phyloP scores from a whole-genome alignment of 176 grass and related monocot genomes.

The Ensete glaucum region DNA sequence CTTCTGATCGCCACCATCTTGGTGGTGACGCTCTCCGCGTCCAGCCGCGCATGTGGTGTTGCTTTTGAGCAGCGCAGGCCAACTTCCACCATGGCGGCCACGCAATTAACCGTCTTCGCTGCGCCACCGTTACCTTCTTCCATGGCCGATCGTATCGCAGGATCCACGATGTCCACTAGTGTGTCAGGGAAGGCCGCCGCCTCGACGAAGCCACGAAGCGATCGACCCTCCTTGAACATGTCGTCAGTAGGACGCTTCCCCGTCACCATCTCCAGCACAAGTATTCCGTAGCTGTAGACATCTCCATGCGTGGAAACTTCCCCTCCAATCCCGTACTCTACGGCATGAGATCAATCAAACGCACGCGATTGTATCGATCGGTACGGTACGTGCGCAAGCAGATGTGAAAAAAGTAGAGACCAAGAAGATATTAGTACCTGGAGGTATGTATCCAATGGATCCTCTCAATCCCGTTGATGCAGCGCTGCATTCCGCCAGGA shows the following conservation, averaged over 20 bases:
- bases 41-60: not conserved
- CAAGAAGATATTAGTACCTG: not conserved
- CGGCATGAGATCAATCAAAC: not conserved
- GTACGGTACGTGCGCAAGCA: not conserved
- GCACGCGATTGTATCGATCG: too few relatives aligned
- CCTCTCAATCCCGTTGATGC: not conserved
- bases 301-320: slow-evolving; percentile 25
- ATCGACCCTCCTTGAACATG: not conserved
- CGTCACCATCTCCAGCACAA: slow-evolving; percentile 30
- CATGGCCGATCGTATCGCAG: not conserved
- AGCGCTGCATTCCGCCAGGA: not conserved
- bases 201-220: slow-evolving; percentile 17
- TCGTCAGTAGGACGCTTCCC: slow-evolving; percentile 19
- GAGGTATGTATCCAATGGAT: slow-evolving; percentile 19
- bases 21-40: not conserved
- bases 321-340: slow-evolving; percentile 32
- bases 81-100: slow-evolving; percentile 13
- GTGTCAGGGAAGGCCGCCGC: not conserved
- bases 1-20: not conserved
- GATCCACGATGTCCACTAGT: slow-evolving; percentile 16
- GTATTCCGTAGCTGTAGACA: slow-evolving; percentile 37
- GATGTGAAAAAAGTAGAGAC: not conserved
- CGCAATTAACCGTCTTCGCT: not conserved
- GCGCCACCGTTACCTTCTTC: not conserved
- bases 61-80: slow-evolving; percentile 27